A percentile compares a stretch with the other conserved stretches of the same genome.
Evolutionary conservation across 139 green algal genomes (phyloP).

Genomic region (Auxenochlorella pyrenoidosa): DNA sequence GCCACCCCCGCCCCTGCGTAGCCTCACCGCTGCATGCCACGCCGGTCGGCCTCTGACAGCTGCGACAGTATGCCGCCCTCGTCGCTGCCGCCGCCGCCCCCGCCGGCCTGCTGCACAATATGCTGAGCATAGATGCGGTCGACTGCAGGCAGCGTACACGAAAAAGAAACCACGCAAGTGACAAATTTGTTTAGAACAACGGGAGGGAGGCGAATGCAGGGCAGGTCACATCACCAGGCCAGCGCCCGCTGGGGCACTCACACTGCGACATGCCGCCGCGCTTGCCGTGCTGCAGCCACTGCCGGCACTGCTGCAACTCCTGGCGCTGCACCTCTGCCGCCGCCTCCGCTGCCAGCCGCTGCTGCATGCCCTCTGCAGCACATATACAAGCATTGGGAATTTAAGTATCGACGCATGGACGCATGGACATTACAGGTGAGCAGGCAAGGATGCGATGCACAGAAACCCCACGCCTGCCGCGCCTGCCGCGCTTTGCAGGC

Average conservation of each 20-base stretch:
- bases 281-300: constrained; percentile 28
- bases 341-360: not conserved
- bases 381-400: not conserved
- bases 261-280: constrained; percentile 22
- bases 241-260: not conserved
- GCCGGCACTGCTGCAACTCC: constrained; percentile 19
- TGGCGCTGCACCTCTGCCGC: constrained; percentile 18
- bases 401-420: too few relatives aligned
- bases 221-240: not conserved
- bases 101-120: not conserved
- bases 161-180: too few relatives aligned
- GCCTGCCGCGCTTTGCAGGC: too few relatives aligned
- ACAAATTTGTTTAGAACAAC: too few relatives aligned
- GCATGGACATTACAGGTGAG: too few relatives aligned
- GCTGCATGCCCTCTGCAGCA: not conserved
- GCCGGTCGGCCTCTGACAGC: not conserved
- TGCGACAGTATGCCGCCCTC: not conserved
- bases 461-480: too few relatives aligned
- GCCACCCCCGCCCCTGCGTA: not conserved
- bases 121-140: constrained; percentile 6
- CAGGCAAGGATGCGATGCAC: not conserved
- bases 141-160: constrained; percentile 6
- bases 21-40: not conserved
- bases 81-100: not conserved
- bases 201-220: not conserved